Evolutionary conservation across 176 grass and related monocot genomes (phyloP), one percentile per base, ranked within the genome.

Genomic region (Eragrostis nindensis): DNA sequence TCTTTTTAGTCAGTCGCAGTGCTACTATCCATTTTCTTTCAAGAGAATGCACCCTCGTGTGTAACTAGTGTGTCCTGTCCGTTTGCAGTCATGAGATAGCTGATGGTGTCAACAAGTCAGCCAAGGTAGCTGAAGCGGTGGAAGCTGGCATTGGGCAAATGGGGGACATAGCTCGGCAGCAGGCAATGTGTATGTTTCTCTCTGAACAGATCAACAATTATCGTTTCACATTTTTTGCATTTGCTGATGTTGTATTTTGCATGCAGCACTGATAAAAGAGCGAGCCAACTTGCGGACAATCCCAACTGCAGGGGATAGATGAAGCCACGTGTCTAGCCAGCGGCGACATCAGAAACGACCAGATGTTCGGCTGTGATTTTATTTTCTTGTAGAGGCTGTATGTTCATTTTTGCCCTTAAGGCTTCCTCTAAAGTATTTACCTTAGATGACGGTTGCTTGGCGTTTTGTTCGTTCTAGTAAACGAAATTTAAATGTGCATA

Each of bases 31-130:
- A 60, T 75, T 75, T 16, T 61, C 24, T 18, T 76, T 61, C 61
- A 44, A 62, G 19, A 46, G 17, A 53, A 42, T 42, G 41, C 56
- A 57, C 1, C 21, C 41, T 57, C 11, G 24, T 59, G 2, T 1
- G 9, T 82, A 25, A 50, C n/a, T 72, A 6, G 9, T 73, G 3
- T 43, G 43, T 54, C 65, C 47, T 47, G 19, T 80, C 24, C 80
- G 45, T 85, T 73, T 90, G 66, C 80, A 97, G 90, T 70, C 88
- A 97, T 64, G 90, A 89, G 54, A 89, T 97, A 80, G 67, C 88
- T 26, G 80, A 83, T 59, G 88, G 83, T 43, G 81, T 97, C 66
- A 91, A 76, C 73, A 97, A 97, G 90, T 97, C 94, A 16, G 73
- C 80, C 24, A 87, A 87, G 73, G 83, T 92, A 73, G 88, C 86